A percentile compares a stretch with the other conserved stretches of the same genome.
These are phyloP conservation scores for Colletotrichum brevisporum DNA, from an alignment of 2,329 filamentous ascomycete genomes.

Conservation along the genomic window DNA sequence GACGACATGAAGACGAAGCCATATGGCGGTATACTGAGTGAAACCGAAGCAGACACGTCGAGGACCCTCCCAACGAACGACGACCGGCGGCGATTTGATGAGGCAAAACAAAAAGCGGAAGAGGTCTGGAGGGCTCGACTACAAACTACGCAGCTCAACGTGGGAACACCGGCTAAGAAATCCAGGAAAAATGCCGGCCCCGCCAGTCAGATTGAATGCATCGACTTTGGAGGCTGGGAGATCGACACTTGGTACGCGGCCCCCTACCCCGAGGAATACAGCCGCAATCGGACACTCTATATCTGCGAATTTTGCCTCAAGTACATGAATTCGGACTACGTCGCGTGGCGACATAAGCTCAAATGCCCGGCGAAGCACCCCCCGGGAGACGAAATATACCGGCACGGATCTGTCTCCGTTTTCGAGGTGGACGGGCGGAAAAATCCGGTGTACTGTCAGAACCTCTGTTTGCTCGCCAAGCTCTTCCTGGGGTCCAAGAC, in stretches of 20 bases:
- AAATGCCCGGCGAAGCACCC: constrained; percentile 98
- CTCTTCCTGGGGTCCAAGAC: constrained; percentile 99
- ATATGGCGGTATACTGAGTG: constrained; percentile 92
- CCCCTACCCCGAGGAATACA: constrained; percentile 98
- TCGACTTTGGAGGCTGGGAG: constrained; percentile 97
- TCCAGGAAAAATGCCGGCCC: constrained; percentile 84
- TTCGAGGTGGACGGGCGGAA: constrained; percentile 98
- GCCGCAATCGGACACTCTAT: constrained; percentile 94
- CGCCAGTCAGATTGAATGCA: constrained; percentile 97
- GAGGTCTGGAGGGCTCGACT: constrained; percentile 86
- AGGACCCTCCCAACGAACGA: constrained; percentile 85
- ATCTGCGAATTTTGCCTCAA: constrained; percentile 99
- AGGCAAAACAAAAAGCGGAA: constrained; percentile 91
- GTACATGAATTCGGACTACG: constrained; percentile 99
- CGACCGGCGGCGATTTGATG: constrained; percentile 89
- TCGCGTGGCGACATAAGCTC: constrained; percentile 96
- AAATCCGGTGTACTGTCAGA: constrained; percentile 98
- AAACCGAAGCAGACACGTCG: constrained; percentile 90
- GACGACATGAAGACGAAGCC: constrained; percentile 94
- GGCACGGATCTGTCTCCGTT: constrained; percentile 90
- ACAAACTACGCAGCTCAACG: constrained; percentile 72
- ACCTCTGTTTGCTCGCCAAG: constrained; percentile 95
- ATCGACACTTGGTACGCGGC: constrained; percentile 99
- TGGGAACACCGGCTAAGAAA: constrained; percentile 74
- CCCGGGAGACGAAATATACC: constrained; percentile 97